Evolutionary conservation across 1,284 basidiomycete genomes (phyloP), one percentile per base, ranked within the genome.

Genomic region (Mycena citricolor): DNA sequence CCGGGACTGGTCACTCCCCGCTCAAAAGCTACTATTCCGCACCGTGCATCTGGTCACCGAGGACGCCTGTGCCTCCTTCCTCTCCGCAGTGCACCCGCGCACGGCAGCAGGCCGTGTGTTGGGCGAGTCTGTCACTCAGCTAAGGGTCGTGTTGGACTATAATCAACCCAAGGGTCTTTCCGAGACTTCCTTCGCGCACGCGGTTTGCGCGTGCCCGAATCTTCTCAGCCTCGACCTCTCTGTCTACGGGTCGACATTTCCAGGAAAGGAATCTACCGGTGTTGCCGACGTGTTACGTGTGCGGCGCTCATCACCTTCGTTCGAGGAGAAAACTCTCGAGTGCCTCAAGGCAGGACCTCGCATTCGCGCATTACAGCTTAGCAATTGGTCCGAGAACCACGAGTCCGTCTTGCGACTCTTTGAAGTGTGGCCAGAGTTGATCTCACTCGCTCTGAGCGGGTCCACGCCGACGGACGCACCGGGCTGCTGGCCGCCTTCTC

Each of bases 321-420:
- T 86, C 55, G 75, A 80, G 58, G 67, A 72, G 0, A 56, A 58
- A 31, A 81, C 77, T 3, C 61, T 85, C 29, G 61, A 69, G 11
- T 60, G 76, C 28, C 72, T 85, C 38, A 71, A 66, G 34, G 61
- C 70, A 13, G 81, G 78, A 13, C 79, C 83, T 5, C 60, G 55
- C 40, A 78, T 87, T 55, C 63, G 69, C 8, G 68, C 74, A 8
- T 65, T 87, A 5, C 72, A 74, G 38, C 79, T 86, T 57, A 74
- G 70, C 57, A 86, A 86, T 57, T 86, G 81, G 82, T 80, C 84
- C 13, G 74, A 79, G 51, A 78, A 82, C 57, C 63, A 71, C 39
- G 63, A 74, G 26, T 67, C 74, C n/a, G 64, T 85, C 39, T 63
- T 69, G 32, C 79, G 83, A 60, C 72, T 87, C 25, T 74, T 86